Base-by-base conservation (phyloP, 768 basidiomycete species). In the Macrolepiota dolichaula region DNA sequence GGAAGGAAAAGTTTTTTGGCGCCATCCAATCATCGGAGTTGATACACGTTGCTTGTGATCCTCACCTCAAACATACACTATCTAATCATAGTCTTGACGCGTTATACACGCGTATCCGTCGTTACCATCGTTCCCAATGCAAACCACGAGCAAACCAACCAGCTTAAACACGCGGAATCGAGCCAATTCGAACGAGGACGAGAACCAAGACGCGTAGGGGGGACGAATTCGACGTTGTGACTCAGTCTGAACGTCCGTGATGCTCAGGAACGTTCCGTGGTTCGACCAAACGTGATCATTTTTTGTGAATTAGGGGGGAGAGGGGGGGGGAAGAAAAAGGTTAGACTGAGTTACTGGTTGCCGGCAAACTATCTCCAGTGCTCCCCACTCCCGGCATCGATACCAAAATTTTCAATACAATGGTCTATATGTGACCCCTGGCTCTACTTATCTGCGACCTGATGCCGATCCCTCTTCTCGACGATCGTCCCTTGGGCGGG, bases 31-130 rank as follows among this genome's bases (percentile, higher is more conserved):
- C 35, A 50, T 47, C 12, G 37, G 19, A 27, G 36, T 15, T 37
- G 59, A 60, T 53, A 37, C 59, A 60, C 59, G 59, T 60, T 60
- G 40, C 35, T 35, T 60, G 51, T 24, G 51, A 60, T 52, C 59
- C 51, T 46, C 59, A 52, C 51, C 59, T 53, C 51, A 46, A 60
- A 53, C 59, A 60, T 60, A 60, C 40, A 19, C 27, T 53, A 60
- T 53, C 59, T 60, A 52, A 59, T 59, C 58, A 52, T 11, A 25
- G 7, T 27, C 36, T 17, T 36, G 46, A n/a, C 51, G 42, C 42
- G 1, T n/a, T 22, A 24, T 53, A 52, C 51, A 60, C 59, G 59
- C 52, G 59, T 17, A 12, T 35, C 7, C 44, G 40, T 60, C 59
- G 51, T 60, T 60, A 40, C 57, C 42, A 35, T 46, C 32, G 51